phyloP scores from a whole-genome alignment of 2,329 filamentous ascomycete genomes.

The Colletotrichum australisinense region DNA sequence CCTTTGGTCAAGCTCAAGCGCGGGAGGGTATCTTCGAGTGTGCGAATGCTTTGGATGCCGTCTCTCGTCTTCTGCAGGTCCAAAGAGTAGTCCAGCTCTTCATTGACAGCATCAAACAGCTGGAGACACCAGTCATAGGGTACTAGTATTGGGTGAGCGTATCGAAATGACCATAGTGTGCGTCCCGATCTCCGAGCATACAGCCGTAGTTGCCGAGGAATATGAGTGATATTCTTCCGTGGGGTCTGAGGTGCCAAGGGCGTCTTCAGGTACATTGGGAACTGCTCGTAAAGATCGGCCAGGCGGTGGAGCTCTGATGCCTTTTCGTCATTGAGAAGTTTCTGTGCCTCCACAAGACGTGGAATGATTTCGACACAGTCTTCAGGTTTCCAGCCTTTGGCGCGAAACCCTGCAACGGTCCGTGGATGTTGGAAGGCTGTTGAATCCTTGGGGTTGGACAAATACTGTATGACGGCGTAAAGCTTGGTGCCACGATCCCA shows the following conservation, averaged over 20 bases:
- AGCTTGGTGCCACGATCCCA: neutral
- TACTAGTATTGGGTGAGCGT: neutral
- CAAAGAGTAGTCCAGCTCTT: neutral
- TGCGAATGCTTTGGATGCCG: neutral
- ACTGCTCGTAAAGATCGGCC: slow-evolving; percentile 1
- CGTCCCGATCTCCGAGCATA: neutral
- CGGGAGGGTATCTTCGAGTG: neutral
- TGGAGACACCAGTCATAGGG: neutral
- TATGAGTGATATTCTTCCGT: neutral
- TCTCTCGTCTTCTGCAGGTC: neutral
- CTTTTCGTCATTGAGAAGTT: neutral
- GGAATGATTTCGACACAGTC: neutral
- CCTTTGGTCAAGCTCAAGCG: neutral
- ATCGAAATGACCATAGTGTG: neutral
- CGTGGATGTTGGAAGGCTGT: neutral
- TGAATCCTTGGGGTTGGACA: neutral
- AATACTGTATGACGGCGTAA: neutral
- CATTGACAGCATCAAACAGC: neutral
- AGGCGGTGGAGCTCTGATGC: neutral
- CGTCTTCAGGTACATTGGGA: neutral
- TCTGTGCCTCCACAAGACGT: neutral
- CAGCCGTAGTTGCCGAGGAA: neutral
- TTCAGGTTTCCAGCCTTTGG: neutral
- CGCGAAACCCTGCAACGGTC: neutral
- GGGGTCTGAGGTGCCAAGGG: neutral